These are phyloP conservation scores for Annulohypoxylon truncatum DNA, from an alignment of 2,329 filamentous ascomycete species.

Conservation along the genomic window DNA sequence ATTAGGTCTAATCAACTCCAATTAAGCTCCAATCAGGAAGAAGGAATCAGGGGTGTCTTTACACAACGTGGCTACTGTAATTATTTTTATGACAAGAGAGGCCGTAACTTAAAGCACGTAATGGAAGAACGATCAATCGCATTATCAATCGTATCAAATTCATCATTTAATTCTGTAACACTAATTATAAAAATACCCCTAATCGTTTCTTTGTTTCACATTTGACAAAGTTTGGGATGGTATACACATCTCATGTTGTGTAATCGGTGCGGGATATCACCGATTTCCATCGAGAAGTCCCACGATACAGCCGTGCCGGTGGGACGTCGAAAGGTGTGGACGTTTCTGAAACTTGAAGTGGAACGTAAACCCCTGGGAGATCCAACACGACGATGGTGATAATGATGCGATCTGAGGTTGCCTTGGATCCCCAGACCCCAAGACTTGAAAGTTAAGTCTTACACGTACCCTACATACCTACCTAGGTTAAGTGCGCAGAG, in stretches of 20 bases:
- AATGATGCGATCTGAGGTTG: conserved; percentile 39
- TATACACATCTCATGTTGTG: conserved; percentile 14
- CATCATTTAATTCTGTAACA: conserved; percentile 12
- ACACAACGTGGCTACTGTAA: conserved; percentile 22
- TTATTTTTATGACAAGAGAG: neutral
- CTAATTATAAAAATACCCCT: conserved; percentile 5
- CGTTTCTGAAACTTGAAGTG: conserved; percentile 43
- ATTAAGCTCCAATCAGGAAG: conserved; percentile 13
- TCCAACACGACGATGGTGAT: conserved; percentile 32
- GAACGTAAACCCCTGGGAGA: conserved; percentile 38
- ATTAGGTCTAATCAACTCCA: neutral
- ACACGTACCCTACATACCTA: neutral
- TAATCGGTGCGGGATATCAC: neutral
- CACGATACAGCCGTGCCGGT: conserved; percentile 10
- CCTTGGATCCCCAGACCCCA: conserved; percentile 24
- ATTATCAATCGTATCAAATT: conserved; percentile 9
- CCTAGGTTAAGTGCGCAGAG: too few relatives aligned
- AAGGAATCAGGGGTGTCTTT: conserved; percentile 2
- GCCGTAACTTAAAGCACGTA: conserved; percentile 1
- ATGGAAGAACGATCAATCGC: conserved; percentile 15
- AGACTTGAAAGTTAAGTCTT: neutral
- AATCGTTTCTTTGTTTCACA: neutral
- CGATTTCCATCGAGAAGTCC: conserved; percentile 10
- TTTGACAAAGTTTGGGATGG: neutral
- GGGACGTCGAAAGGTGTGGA: conserved; percentile 31